Conservation (phyloP, 2,329 filamentous ascomycete genomes). For the Pseudofabraea citricarpa region DNA sequence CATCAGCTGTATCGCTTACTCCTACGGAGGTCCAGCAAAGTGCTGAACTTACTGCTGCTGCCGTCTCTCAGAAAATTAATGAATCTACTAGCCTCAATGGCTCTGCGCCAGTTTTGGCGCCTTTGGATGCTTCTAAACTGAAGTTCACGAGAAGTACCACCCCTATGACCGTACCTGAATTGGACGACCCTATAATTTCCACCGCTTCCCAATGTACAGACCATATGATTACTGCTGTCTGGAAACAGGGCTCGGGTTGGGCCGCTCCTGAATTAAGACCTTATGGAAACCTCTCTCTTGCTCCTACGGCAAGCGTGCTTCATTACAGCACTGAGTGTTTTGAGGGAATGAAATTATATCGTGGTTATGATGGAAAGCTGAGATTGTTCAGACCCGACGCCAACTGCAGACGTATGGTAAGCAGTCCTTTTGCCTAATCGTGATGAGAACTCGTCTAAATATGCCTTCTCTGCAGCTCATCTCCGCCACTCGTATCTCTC, state of each 20-base stretch:
- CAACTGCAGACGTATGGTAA: slow-evolving; percentile 41
- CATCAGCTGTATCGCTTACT: slow-evolving; percentile 39
- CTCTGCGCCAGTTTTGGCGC: slow-evolving; percentile 51
- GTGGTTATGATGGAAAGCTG: slow-evolving; percentile 62
- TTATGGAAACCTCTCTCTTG: slow-evolving; percentile 72
- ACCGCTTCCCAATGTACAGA: slow-evolving; percentile 50
- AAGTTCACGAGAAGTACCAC: slow-evolving; percentile 46
- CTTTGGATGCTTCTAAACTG: slow-evolving; percentile 57
- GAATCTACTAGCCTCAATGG: slow-evolving; percentile 45
- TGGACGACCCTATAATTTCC: slow-evolving; percentile 33
- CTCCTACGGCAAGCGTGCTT: slow-evolving; percentile 74
- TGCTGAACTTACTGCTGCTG: slow-evolving; percentile 46
- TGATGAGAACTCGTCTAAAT: slow-evolving; percentile 16
- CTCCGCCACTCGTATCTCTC: slow-evolving; percentile 61
- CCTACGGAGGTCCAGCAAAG: slow-evolving; percentile 37
- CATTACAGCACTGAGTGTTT: slow-evolving; percentile 92
- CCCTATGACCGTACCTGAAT: slow-evolving; percentile 47
- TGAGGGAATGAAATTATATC: slow-evolving; percentile 80
- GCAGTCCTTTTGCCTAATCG: no score
- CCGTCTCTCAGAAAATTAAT: slow-evolving; percentile 42
- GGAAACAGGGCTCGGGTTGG: slow-evolving; percentile 67
- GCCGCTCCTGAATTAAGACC: slow-evolving; percentile 68
- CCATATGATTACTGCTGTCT: slow-evolving; percentile 78
- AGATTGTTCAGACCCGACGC: slow-evolving; percentile 58
- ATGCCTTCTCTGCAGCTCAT: slow-evolving; percentile 37